These are phyloP conservation scores for Floccularia luteovirens DNA, from an alignment of 768 basidiomycete species.

Conservation along the genomic window DNA sequence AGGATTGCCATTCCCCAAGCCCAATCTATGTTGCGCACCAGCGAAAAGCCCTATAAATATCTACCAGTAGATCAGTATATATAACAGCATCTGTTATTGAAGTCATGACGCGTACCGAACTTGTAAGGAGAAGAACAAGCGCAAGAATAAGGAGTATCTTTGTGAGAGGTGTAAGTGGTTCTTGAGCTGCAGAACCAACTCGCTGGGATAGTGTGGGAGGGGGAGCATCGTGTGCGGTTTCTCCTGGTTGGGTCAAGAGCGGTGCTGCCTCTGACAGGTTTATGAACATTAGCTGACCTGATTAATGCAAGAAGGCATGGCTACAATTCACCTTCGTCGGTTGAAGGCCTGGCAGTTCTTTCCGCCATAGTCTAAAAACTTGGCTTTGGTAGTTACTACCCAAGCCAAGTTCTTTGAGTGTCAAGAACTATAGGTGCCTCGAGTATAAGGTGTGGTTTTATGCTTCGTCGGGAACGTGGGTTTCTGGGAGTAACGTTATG, in stretches of 20 bases:
- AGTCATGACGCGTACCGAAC: conserved; percentile 35
- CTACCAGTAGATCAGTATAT: conserved; percentile 13
- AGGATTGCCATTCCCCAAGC: conserved; percentile 35
- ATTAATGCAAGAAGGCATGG: no score
- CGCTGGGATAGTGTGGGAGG: no score
- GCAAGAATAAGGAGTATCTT: conserved; percentile 73
- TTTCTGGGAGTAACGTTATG: no score
- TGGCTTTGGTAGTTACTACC: not conserved
- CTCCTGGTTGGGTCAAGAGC: no score
- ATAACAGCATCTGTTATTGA: not conserved
- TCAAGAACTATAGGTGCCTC: no score
- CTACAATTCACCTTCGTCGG: conserved; percentile 60
- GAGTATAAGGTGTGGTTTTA: no score
- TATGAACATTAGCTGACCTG: no score
- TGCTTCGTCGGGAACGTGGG: no score
- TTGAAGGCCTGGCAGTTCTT: conserved; percentile 42
- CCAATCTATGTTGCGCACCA: conserved; percentile 76
- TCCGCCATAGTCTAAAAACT: conserved; percentile 37
- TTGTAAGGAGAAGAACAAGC: conserved; percentile 73
- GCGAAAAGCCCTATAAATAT: conserved; percentile 93
- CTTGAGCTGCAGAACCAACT: conserved; percentile 52
- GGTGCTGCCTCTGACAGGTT: no score
- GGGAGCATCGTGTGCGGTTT: no score
- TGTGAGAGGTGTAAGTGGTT: conserved; percentile 77
- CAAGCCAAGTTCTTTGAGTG: no score